phyloP scores from a whole-genome alignment of 345 rosid species.

The Syzygium grande region DNA sequence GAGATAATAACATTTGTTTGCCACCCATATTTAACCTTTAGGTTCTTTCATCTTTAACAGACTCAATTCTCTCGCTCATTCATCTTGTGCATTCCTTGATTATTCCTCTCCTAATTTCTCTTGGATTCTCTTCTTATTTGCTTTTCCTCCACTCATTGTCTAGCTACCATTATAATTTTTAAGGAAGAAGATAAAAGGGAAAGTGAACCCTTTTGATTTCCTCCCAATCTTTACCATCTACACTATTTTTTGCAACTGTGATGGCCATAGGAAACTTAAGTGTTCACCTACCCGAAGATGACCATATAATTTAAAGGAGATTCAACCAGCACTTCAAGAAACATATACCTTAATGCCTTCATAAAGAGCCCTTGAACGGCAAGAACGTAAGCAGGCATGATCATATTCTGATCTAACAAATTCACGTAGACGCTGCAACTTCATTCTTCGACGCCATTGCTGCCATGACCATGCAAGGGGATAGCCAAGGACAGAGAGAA shows the following conservation, averaged over 20 bases:
- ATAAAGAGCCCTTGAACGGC: constrained; percentile 97
- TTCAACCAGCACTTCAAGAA: constrained; percentile 1
- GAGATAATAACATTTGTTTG: too few relatives aligned
- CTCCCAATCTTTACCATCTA: background rate
- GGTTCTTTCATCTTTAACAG: too few relatives aligned
- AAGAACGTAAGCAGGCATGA: constrained; percentile 95
- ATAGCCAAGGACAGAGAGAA: constrained; percentile 70
- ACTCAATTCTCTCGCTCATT: too few relatives aligned
- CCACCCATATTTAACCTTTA: too few relatives aligned
- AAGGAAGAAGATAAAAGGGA: background rate
- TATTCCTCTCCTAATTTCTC: background rate
- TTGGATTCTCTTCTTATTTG: background rate
- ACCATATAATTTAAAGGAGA: background rate
- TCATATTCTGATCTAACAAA: constrained; percentile 98
- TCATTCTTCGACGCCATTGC: constrained; percentile 85
- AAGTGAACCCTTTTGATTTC: background rate
- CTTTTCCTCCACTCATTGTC: background rate
- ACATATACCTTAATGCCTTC: constrained; percentile 94
- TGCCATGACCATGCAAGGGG: constrained; percentile 99
- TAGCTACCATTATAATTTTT: background rate
- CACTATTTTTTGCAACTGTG: background rate
- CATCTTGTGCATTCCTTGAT: background rate
- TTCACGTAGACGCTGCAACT: constrained; percentile 84
- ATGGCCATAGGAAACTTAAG: background rate
- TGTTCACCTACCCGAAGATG: background rate